A percentile compares a stretch with the other conserved stretches of the same genome.
Evolutionary conservation across 75 land plant genomes (phyloP).

Genomic region (Ceratopteris richardii): DNA sequence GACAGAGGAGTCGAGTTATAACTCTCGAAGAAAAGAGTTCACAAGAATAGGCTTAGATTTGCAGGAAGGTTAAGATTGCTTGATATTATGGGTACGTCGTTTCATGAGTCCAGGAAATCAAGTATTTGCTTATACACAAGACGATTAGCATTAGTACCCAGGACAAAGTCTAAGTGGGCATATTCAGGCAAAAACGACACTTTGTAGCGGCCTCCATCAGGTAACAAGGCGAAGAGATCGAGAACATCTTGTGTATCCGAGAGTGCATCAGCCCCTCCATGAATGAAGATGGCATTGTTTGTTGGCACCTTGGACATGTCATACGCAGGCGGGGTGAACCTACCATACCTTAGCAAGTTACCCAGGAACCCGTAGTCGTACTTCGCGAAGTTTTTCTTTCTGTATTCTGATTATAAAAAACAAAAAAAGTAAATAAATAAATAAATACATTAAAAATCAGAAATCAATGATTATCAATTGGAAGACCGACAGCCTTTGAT

Average conservation of each 20-base stretch:
- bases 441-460: no score
- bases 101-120: slow-evolving; percentile 6
- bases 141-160: slow-evolving; percentile 7
- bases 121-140: slow-evolving; percentile 1
- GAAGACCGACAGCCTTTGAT: no score
- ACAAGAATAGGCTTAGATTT: no score
- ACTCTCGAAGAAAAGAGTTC: no score
- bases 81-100: no score
- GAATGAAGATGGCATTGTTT: slow-evolving; percentile 3
- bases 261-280: slow-evolving; percentile 8
- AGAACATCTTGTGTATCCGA: slow-evolving; percentile 5
- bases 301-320: slow-evolving; percentile 4
- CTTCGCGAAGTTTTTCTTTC: slow-evolving; percentile 8
- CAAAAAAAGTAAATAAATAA: no score
- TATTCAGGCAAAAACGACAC: slow-evolving; percentile 4
- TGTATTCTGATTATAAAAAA: not conserved
- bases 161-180: slow-evolving; percentile 12
- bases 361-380: slow-evolving; percentile 10
- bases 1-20: no score
- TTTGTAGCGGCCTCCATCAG: not conserved
- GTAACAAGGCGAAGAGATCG: not conserved
- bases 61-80: no score
- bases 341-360: slow-evolving; percentile 4
- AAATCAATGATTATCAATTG: no score
- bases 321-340: slow-evolving; percentile 1